Conservation (phyloP, 1,139 yeast species). For the Yamadazyma atmosphaerica region DNA sequence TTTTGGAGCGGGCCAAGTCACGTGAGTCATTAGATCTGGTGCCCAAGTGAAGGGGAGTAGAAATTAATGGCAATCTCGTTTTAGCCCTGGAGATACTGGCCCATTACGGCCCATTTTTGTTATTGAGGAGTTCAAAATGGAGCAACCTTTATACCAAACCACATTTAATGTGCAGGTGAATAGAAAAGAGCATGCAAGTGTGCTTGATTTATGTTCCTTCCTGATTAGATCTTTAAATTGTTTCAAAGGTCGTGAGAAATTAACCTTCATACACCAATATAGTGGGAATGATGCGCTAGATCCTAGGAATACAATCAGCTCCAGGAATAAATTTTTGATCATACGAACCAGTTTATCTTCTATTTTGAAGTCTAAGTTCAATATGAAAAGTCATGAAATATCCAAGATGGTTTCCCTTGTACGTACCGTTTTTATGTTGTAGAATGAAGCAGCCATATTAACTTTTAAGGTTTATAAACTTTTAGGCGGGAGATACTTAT, state of each 20-base stretch:
- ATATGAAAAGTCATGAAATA: conserved; percentile 1
- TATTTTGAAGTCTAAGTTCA: background rate
- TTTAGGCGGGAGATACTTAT: background rate
- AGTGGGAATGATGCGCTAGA: conserved; percentile 6
- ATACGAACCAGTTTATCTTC: conserved; percentile 7
- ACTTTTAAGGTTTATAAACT: background rate
- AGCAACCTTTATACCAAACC: background rate
- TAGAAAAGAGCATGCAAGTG: background rate
- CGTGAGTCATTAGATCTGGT: background rate
- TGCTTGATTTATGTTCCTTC: conserved; percentile 2
- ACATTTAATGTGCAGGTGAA: background rate
- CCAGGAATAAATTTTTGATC: conserved; percentile 7
- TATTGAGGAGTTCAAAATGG: too few species aligned
- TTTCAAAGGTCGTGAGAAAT: background rate
- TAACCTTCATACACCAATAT: conserved; percentile 4
- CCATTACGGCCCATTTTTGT: too few species aligned
- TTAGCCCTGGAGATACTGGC: too few species aligned
- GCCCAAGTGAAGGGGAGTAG: too few species aligned
- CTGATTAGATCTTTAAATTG: conserved; percentile 5
- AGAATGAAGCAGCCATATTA: background rate
- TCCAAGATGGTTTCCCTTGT: conserved; percentile 7
- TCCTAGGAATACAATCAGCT: conserved; percentile 3
- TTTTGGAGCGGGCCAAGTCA: too few species aligned
- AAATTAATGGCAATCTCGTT: too few species aligned
- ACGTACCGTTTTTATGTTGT: background rate